These are phyloP conservation scores for Cladosporium sp. DNA, from an alignment of 2,329 filamentous ascomycete genomes.

Conservation along the genomic window DNA sequence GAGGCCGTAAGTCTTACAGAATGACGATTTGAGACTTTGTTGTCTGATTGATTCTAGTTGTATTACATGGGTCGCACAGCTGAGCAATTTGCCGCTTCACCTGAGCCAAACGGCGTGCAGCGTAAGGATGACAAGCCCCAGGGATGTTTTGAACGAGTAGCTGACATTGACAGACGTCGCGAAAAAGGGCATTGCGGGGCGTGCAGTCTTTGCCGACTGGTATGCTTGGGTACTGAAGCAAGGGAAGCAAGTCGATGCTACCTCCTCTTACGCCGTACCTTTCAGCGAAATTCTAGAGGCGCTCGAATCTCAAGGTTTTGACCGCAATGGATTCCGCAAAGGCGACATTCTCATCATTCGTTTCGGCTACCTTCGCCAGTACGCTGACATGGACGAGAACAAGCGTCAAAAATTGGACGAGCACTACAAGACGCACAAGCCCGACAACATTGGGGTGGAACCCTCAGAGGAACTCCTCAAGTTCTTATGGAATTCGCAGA, in stretches of 20 bases:
- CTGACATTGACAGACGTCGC: not conserved
- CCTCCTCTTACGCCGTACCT: not conserved
- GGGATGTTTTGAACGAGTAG: not conserved
- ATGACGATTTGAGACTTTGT: not conserved
- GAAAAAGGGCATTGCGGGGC: not conserved
- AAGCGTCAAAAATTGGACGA: not conserved
- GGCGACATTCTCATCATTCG: conserved; percentile 24
- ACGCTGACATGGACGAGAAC: conserved; percentile 3
- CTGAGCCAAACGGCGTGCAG: conserved; percentile 1
- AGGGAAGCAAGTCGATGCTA: not conserved
- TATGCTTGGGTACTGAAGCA: not conserved
- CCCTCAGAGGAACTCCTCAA: not conserved
- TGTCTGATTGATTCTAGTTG: conserved; percentile 2
- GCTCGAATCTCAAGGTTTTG: not conserved
- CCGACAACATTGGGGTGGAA: conserved; percentile 3
- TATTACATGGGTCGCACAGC: conserved; percentile 26
- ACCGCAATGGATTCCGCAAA: conserved; percentile 6
- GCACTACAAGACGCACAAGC: conserved; percentile 9
- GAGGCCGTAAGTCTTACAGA: conserved; percentile 31
- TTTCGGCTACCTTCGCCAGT: conserved; percentile 21
- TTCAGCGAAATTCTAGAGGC: not conserved
- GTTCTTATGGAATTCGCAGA: not conserved
- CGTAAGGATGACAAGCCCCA: not conserved
- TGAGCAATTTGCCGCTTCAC: not conserved
- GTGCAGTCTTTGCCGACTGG: conserved; percentile 4